These are phyloP conservation scores for Teunomyces barrocoloradensis DNA, from an alignment of 805 yeast genomes.

Conservation along the genomic window DNA sequence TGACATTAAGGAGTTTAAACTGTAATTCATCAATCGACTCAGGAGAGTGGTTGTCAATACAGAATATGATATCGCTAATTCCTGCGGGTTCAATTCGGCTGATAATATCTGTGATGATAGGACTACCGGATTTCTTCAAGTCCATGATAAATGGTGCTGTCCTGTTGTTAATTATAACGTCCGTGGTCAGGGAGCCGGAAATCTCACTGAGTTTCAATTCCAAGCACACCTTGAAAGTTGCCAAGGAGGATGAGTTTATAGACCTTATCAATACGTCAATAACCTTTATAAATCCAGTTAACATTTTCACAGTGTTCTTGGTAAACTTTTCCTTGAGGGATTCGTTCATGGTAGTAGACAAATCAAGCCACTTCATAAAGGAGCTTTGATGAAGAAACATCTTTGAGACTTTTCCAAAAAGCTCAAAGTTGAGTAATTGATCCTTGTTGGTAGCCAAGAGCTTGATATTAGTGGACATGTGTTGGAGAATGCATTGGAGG, in stretches of 20 bases:
- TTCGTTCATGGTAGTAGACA: slow-evolving; percentile 5
- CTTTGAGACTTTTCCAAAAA: slow-evolving; percentile 13
- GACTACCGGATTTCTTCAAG: slow-evolving; percentile 1
- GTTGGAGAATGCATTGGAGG: slow-evolving; percentile 25
- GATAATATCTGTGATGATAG: not conserved
- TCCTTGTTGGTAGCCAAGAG: slow-evolving; percentile 10
- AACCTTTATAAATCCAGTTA: slow-evolving; percentile 25
- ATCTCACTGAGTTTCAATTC: slow-evolving; percentile 6
- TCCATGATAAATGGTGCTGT: slow-evolving; percentile 3
- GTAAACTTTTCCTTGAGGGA: slow-evolving; percentile 15
- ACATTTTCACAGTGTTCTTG: slow-evolving; percentile 22
- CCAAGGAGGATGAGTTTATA: not conserved
- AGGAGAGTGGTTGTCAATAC: not conserved
- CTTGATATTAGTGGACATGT: slow-evolving; percentile 17
- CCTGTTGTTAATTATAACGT: not conserved
- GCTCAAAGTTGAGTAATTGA: slow-evolving; percentile 7
- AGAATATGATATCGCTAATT: not conserved
- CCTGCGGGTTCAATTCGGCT: not conserved
- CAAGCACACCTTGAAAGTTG: slow-evolving; percentile 4
- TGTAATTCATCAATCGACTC: not conserved
- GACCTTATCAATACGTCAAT: slow-evolving; percentile 11
- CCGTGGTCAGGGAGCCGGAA: not conserved
- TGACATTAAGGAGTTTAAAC: not conserved
- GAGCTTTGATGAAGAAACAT: slow-evolving; percentile 17
- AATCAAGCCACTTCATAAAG: slow-evolving; percentile 22